A percentile compares a stretch with the other conserved stretches of the same genome.
phyloP scores from a whole-genome alignment of 148 eudicot species.

The Spergularia marina region DNA sequence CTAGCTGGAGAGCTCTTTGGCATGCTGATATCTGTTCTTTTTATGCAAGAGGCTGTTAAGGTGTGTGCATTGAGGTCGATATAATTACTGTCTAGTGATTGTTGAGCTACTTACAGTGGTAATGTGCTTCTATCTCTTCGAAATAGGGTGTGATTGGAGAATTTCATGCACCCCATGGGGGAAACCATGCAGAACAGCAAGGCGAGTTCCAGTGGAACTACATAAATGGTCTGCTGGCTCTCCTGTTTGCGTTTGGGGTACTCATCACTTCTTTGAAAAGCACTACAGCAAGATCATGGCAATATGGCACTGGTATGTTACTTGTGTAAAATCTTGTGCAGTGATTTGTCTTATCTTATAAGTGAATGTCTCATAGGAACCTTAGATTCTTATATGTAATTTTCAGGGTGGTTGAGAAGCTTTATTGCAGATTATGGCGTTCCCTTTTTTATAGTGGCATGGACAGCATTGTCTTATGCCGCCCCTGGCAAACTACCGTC shows the following conservation, averaged over 20 bases:
- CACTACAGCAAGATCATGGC: slow-evolving; percentile 72
- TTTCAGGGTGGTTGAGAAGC: slow-evolving; percentile 63
- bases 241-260: slow-evolving; percentile 67
- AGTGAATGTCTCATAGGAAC: background rate
- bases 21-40: slow-evolving; percentile 62
- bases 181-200: slow-evolving; percentile 27
- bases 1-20: slow-evolving; percentile 70
- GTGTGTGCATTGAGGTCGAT: slow-evolving; percentile 25
- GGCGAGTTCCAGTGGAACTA: slow-evolving; percentile 60
- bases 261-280: slow-evolving; percentile 62
- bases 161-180: slow-evolving; percentile 46
- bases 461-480: slow-evolving; percentile 69
- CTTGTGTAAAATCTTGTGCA: background rate
- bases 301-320: slow-evolving; percentile 59
- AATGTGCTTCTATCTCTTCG: background rate
- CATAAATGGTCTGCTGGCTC: slow-evolving; percentile 63
- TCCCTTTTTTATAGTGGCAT: slow-evolving; percentile 64
- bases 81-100: background rate
- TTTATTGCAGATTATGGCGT: slow-evolving; percentile 89
- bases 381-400: background rate
- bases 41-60: slow-evolving; percentile 63
- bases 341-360: background rate
- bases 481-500: slow-evolving; percentile 53
- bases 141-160: slow-evolving; percentile 71
- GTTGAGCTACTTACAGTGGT: background rate